phyloP scores from a whole-genome alignment of 1,139 yeast species.

The Hanseniaspora uvarum region DNA sequence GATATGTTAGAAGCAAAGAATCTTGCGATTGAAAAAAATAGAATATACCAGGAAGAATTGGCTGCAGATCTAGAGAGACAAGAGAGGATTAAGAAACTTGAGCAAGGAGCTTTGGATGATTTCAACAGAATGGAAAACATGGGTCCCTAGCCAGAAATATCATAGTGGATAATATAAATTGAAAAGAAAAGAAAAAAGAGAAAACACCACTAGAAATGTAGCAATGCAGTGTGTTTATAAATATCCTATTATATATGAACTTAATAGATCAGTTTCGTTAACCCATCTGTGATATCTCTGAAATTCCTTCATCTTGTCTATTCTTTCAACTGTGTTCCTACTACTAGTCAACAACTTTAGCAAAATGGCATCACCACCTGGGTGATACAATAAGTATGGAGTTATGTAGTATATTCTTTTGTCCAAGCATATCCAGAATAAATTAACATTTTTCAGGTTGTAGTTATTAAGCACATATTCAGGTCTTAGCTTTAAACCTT shows the following conservation, averaged over 20 bases:
- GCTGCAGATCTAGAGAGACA: not conserved
- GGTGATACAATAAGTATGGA: constrained; percentile 74
- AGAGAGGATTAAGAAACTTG: not conserved
- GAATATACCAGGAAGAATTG: not conserved
- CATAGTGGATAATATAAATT: too few relatives aligned
- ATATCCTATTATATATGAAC: constrained; percentile 62
- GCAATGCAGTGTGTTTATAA: not conserved
- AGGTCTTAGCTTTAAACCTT: constrained; percentile 20
- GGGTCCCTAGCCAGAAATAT: too few relatives aligned
- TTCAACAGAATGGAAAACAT: not conserved
- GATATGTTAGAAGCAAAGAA: constrained; percentile 6
- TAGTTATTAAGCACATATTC: constrained; percentile 56
- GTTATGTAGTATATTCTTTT: constrained; percentile 81
- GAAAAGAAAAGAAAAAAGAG: too few relatives aligned
- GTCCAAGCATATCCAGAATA: constrained; percentile 62
- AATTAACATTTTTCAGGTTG: constrained; percentile 44
- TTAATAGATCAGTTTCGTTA: constrained; percentile 71
- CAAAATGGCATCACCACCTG: constrained; percentile 79
- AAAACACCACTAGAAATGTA: too few relatives aligned
- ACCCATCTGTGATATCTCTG: constrained; percentile 84
- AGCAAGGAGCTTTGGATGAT: not conserved
- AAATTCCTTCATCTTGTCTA: constrained; percentile 47
- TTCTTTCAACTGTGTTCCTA: constrained; percentile 4
- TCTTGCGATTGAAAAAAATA: not conserved
- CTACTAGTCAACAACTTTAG: constrained; percentile 34